Base-by-base conservation (phyloP, 192 early-diverging fungal species). In the Rhizoclosmatium globosum region DNA sequence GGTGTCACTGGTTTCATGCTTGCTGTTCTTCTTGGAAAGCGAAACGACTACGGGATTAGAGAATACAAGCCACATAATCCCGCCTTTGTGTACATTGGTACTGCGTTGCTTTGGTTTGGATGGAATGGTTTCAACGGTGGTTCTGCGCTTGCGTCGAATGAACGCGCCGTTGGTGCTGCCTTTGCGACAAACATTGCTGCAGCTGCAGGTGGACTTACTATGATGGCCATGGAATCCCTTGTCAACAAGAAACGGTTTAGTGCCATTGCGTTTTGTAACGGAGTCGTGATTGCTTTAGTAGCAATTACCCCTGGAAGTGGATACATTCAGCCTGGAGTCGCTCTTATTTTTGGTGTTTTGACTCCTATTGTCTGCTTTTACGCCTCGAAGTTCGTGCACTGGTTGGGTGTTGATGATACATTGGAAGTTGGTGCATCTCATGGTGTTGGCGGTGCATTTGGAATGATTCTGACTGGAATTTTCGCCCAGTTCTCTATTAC, bases 91-190 rank as follows among this genome's bases (percentile, higher is more conserved):
- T 89, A 94, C 61, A 86, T 95, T n/a, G 94, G 94, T 3, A 87
- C 89, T 23, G 85, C 94, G 11, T 81, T 95, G 44, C 82, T 95
- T 61, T 94, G 93, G 89, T 94, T 95, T 79, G 94, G 94, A 60
- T 97, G 94, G 94, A 92, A 72, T 69, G 97, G 95, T 0, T 99
- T 99, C 88, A 98, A 99, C 85, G 96, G 92, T 68, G 97, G 96
- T 53, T 94, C 93, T 46, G 94, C 92, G 15, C 84, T 94, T 47
- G 88, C 89, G 1, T 91, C 93, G 96, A 96, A 94, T 94, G 42
- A 97, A 96, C 93, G 97, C 68, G 95, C 97, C 53, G 95, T 89
- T 46, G 92, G 95, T 91, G 96, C 96, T 41, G 91, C 88, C 45
- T 82, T 94, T 41, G 94, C 93, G 56, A 99, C 96, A 23, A 95